A percentile compares a stretch with the other conserved stretches of the same genome.
These are phyloP conservation scores for Trichomonascaceae sp. DNA, from an alignment of 1,139 yeast genomes.

Conservation along the genomic window DNA sequence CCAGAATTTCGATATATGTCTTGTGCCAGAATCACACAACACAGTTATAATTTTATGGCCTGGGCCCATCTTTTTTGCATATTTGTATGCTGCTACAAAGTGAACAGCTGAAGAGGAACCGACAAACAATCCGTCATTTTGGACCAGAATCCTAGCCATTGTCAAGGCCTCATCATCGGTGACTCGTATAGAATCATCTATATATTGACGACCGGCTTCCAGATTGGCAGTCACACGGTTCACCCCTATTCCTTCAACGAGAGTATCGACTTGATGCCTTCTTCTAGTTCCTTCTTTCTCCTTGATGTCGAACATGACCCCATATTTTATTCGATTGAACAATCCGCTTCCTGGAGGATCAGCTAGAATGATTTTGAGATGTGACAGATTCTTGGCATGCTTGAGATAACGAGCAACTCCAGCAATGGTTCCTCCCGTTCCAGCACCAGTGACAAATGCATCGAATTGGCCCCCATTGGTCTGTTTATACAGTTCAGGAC, in stretches of 20 bases:
- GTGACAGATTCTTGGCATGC: conserved; percentile 33
- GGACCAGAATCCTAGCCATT: conserved; percentile 81
- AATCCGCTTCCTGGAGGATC: conserved; percentile 97
- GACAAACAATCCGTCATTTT: conserved; percentile 81
- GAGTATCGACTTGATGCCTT: conserved; percentile 92
- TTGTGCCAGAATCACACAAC: conserved; percentile 86
- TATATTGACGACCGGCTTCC: conserved; percentile 47
- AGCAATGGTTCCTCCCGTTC: conserved; percentile 75
- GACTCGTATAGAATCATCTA: conserved; percentile 78
- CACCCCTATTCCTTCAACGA: conserved; percentile 90
- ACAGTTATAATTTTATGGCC: conserved; percentile 77
- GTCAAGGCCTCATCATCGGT: conserved; percentile 70
- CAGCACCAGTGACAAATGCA: conserved; percentile 74
- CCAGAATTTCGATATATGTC: conserved; percentile 93
- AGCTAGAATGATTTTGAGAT: conserved; percentile 52
- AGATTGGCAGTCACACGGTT: conserved; percentile 83
- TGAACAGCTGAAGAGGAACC: conserved; percentile 92
- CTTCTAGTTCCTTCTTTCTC: conserved; percentile 92
- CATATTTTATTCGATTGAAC: conserved; percentile 73
- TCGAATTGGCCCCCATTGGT: conserved; percentile 53
- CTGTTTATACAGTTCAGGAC: conserved; percentile 82
- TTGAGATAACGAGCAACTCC: conserved; percentile 78
- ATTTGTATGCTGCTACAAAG: conserved; percentile 78
- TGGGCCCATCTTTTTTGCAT: conserved; percentile 52
- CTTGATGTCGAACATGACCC: conserved; percentile 86